A percentile compares a stretch with the other conserved stretches of the same genome.
Conservation (phyloP, 2,329 filamentous ascomycete species). For the Ceratocystiopsis brevicomis region DNA sequence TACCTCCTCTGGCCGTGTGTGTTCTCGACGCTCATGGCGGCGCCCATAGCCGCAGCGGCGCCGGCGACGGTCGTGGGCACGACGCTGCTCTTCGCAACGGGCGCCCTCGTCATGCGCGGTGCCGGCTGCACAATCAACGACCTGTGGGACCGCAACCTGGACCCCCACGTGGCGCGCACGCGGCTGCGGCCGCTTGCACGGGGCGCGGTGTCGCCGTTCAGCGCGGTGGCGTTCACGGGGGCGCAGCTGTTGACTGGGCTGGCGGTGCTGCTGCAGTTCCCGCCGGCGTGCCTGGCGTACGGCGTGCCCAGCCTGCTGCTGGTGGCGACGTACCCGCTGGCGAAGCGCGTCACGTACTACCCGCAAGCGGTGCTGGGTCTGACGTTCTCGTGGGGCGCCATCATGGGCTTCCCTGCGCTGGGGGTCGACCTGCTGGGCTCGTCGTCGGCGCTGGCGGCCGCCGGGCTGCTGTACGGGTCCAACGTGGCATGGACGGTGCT, state of each 20-base stretch:
- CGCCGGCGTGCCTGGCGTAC: constrained; percentile 54
- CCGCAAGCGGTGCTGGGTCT: constrained; percentile 68
- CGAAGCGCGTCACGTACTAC: constrained; percentile 75
- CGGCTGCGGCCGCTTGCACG: constrained; percentile 64
- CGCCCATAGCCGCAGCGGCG: constrained; percentile 47
- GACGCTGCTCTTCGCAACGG: constrained; percentile 50
- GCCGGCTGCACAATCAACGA: constrained; percentile 83
- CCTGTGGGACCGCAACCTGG: constrained; percentile 74
- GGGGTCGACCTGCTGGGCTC: constrained; percentile 56
- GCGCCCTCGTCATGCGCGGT: constrained; percentile 69
- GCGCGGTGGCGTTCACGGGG: constrained; percentile 58
- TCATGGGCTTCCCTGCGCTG: constrained; percentile 73
- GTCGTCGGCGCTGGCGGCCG: constrained; percentile 41
- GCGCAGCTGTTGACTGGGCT: constrained; percentile 56
- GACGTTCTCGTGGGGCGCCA: constrained; percentile 76
- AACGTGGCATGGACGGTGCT: constrained; percentile 75
- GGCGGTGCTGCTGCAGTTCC: constrained; percentile 58
- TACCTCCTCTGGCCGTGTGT: constrained; percentile 76
- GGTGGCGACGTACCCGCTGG: constrained; percentile 60
- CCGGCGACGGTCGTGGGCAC: constrained; percentile 45
- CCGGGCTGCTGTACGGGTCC: constrained; percentile 52
- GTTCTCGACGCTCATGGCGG: constrained; percentile 67
- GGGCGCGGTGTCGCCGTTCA: constrained; percentile 51
- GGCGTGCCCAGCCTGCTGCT: constrained; percentile 56
- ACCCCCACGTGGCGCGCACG: constrained; percentile 60